Percentiles rank a stretch among this genome's conserved stretches.
These are phyloP conservation scores for Phlebiopsis gigantea DNA, from an alignment of 768 basidiomycete genomes.

Conservation along the genomic window DNA sequence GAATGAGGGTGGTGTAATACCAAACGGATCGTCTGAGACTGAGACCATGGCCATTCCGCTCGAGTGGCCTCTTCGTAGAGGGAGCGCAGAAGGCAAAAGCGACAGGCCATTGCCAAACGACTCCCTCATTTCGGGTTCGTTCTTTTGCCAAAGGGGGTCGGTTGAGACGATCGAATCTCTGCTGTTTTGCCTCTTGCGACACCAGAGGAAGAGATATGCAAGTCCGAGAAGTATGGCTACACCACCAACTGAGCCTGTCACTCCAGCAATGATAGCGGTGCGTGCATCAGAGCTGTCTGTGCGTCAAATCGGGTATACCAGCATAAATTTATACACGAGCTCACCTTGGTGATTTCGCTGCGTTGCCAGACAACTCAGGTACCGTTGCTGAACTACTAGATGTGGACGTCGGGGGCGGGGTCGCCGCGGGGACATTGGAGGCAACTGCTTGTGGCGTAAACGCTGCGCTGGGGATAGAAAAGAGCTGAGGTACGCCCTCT, in stretches of 20 bases:
- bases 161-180: neutral
- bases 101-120: neutral
- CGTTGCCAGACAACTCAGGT: neutral
- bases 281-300: neutral
- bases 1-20: neutral
- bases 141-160: neutral
- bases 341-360: neutral
- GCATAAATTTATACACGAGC: too few relatives aligned
- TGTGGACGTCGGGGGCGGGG: too few relatives aligned
- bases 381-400: neutral
- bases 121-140: neutral
- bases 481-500: too few relatives aligned
- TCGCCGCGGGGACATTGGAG: neutral
- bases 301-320: neutral
- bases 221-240: neutral
- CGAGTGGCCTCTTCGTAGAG: neutral
- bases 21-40: conserved; percentile 1
- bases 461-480: too few relatives aligned
- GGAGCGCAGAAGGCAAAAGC: neutral
- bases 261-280: neutral
- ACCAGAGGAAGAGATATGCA: neutral
- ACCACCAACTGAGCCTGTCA: neutral
- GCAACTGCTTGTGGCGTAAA: neutral
- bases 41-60: conserved; percentile 3
- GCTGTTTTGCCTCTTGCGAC: neutral